Evolutionary conservation across 306 rosid species (phyloP).

Genomic region (Morella rubra): DNA sequence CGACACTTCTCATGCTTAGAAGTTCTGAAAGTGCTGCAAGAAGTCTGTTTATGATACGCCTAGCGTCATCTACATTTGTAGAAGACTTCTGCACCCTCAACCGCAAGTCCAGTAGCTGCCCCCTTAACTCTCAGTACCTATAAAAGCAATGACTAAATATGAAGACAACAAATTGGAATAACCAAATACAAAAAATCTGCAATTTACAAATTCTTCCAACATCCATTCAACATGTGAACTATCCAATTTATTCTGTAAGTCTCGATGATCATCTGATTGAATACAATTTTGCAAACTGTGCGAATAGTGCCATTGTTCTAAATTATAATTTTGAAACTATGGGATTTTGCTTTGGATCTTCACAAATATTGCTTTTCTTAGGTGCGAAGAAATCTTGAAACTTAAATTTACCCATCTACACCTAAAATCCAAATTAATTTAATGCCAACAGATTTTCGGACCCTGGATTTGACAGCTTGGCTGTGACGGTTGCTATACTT

Average conservation of each 20-base stretch:
- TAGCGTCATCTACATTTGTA: conserved; percentile 74
- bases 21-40: conserved; percentile 57
- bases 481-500: neutral
- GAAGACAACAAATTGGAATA: neutral
- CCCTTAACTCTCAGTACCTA: conserved; percentile 37
- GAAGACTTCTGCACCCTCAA: conserved; percentile 65
- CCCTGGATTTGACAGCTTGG: neutral
- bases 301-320: neutral
- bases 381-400: neutral
- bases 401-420: no score
- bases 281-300: neutral
- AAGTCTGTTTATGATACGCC: conserved; percentile 76
- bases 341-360: neutral
- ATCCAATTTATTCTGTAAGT: neutral
- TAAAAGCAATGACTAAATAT: neutral
- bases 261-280: neutral
- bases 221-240: neutral
- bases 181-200: neutral
- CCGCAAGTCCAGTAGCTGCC: conserved; percentile 66
- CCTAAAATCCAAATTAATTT: neutral
- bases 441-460: neutral
- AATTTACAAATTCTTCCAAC: neutral
- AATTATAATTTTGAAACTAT: neutral
- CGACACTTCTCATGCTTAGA: conserved; percentile 51
- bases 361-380: neutral